These are phyloP conservation scores for Sarocladium brachiariae DNA, from an alignment of 2,329 filamentous ascomycete species.

Conservation along the genomic window DNA sequence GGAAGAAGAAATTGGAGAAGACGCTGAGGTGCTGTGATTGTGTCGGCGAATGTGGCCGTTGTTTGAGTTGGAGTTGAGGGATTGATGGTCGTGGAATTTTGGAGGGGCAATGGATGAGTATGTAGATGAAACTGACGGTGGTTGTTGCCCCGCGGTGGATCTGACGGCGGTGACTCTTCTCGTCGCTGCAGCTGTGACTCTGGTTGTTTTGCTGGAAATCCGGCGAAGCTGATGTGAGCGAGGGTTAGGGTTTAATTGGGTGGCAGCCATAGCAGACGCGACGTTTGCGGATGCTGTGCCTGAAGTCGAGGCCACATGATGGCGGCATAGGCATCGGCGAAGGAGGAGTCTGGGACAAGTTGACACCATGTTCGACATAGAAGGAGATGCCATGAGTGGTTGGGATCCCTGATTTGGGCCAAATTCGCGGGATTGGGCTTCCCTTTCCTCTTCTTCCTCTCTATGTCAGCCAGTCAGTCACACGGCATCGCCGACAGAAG, in stretches of 20 bases:
- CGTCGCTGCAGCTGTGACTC: background rate
- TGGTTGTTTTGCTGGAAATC: background rate
- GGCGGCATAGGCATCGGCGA: background rate
- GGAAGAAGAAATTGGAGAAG: background rate
- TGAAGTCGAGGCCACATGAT: background rate
- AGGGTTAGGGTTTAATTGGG: background rate
- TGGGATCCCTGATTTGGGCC: background rate
- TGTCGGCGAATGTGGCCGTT: background rate
- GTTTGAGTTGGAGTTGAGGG: background rate
- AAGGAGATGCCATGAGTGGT: background rate
- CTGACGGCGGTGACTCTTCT: conserved; percentile 1
- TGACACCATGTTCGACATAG: background rate
- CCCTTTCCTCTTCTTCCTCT: background rate
- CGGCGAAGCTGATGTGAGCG: background rate
- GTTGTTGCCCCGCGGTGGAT: conserved; percentile 8
- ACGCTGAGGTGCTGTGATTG: background rate
- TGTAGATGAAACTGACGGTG: conserved; percentile 2
- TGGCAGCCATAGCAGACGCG: background rate
- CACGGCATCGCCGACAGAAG: background rate
- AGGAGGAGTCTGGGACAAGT: background rate
- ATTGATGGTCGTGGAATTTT: conserved; percentile 4
- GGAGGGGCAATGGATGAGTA: conserved; percentile 5
- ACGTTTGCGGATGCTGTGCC: background rate
- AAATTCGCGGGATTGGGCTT: background rate
- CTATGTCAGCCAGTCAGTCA: too few relatives aligned